A percentile compares a stretch with the other conserved stretches of the same genome.
Evolutionary conservation across 495 filamentous ascomycete species (phyloP).

Genomic region (Neurospora sp.): DNA sequence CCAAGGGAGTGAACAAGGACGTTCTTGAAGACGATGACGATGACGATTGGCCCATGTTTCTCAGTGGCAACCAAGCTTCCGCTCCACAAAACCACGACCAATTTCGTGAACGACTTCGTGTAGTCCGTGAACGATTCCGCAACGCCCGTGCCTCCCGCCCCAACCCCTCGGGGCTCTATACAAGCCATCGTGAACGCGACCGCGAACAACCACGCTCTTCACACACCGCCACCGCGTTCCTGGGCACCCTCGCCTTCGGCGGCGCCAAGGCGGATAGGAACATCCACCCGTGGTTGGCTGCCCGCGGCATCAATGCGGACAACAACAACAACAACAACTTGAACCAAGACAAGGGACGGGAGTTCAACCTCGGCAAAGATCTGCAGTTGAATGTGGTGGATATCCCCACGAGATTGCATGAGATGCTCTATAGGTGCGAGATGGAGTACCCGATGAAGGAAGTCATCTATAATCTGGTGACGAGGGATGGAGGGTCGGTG

Average conservation of each 20-base stretch:
- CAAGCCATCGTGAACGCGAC: neutral
- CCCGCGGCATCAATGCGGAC: too few species aligned
- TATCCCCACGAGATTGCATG: slow-evolving; percentile 13
- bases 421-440: slow-evolving; percentile 32
- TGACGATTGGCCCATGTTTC: neutral
- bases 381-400: slow-evolving; percentile 27
- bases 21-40: neutral
- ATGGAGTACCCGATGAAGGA: slow-evolving; percentile 34
- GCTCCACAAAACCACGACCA: neutral
- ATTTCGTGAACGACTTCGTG: neutral
- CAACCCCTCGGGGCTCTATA: neutral
- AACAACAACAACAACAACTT: neutral
- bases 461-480: slow-evolving; percentile 26
- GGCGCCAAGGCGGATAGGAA: neutral
- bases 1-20: neutral
- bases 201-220: neutral
- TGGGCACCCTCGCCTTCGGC: neutral
- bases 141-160: neutral
- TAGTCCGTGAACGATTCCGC: neutral
- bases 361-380: slow-evolving; percentile 24
- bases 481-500: slow-evolving; percentile 6
- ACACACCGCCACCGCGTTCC: slow-evolving; percentile 1
- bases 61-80: neutral
- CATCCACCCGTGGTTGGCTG: too few species aligned
- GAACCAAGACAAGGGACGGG: neutral